Evolutionary conservation across 192 early-diverging fungal genomes (phyloP), one percentile per base, ranked within the genome.

Genomic region (Backusella tuberculispora): DNA sequence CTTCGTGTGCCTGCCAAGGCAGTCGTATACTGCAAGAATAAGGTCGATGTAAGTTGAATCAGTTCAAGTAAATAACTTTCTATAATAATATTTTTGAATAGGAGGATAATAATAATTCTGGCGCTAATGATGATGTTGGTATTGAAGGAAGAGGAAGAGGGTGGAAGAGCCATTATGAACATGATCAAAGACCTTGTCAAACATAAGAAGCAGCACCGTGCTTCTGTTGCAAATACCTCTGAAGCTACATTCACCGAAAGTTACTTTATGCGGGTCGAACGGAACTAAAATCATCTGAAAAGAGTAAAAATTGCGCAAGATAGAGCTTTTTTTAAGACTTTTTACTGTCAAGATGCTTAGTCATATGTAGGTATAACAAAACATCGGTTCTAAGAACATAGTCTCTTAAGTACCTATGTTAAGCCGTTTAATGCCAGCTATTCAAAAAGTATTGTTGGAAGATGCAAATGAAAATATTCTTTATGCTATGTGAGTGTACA

Each of bases 401-500:
- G n/a, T n/a, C n/a, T n/a, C n/a, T n/a, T n/a, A n/a, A n/a, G n/a
- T n/a, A n/a, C n/a, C n/a, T n/a, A n/a, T n/a, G n/a, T n/a, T n/a
- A n/a, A n/a, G n/a, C n/a, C n/a, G n/a, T n/a, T n/a, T 67, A 12
- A n/a, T 67, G 15, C 40, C 66, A 19, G 42, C 5, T 15, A 68
- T 68, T 45, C 5, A 15, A 68, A 45, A 19, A 68, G 42, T 68
- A 6, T 24, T 68, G 15, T 40, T 68, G 15, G 4, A 38, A 42
- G 38, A 42, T 42, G 5, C 65, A 66, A 34, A 5, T 9, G 21
- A 66, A 3, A 14, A 66, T 13, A 38, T 43, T 43, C 12, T 13
- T n/a, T 66, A 41, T 66, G 65, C 65, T 12, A 43, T 66, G 65
- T 66, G 15, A 66, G 38, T 42, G 41, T 66, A 66, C 40, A 66